A percentile compares a stretch with the other conserved stretches of the same genome.
phyloP scores from a whole-genome alignment of 768 basidiomycete genomes.

The Boletus sensibilis region DNA sequence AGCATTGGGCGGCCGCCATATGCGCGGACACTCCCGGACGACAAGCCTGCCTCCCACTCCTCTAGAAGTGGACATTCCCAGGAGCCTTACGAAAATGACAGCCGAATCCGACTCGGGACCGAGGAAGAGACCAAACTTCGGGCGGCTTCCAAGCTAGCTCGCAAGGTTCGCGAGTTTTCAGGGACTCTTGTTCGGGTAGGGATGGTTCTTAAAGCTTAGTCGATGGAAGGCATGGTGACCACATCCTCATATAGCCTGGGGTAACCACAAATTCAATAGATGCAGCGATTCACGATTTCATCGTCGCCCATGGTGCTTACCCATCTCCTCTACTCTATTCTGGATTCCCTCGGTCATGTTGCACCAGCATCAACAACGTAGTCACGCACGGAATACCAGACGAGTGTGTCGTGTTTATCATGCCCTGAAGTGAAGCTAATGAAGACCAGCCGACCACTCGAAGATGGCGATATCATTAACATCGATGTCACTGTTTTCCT shows the following conservation, averaged over 20 bases:
- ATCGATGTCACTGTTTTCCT: slow-evolving; percentile 84
- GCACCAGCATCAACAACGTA: slow-evolving; percentile 82
- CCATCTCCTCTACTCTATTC: slow-evolving; percentile 81
- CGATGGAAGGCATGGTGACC: background rate
- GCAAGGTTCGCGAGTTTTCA: slow-evolving; percentile 54
- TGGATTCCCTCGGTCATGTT: slow-evolving; percentile 49
- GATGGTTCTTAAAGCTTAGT: background rate
- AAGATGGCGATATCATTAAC: slow-evolving; percentile 85
- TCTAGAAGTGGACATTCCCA: background rate
- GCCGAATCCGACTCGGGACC: slow-evolving; percentile 49
- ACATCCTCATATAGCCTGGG: slow-evolving; percentile 47
- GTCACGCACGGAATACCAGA: slow-evolving; percentile 90
- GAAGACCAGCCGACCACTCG: slow-evolving; percentile 67
- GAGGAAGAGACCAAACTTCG: slow-evolving; percentile 53
- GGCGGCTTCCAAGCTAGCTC: slow-evolving; percentile 55
- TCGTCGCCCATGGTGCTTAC: slow-evolving; percentile 69
- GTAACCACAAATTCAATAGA: slow-evolving; percentile 78
- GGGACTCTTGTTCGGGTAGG: slow-evolving; percentile 52
- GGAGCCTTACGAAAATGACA: slow-evolving; percentile 26
- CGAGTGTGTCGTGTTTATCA: slow-evolving; percentile 50
- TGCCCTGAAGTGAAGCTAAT: background rate
- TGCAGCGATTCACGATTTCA: slow-evolving; percentile 65
- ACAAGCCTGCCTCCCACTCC: background rate
- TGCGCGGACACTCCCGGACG: slow-evolving; percentile 13
- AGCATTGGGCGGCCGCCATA: slow-evolving; percentile 60